Percentiles rank a stretch among this genome's conserved stretches.
Evolutionary conservation across 495 filamentous ascomycete species (phyloP).

Genomic region (Parathielavia hyrcaniae): DNA sequence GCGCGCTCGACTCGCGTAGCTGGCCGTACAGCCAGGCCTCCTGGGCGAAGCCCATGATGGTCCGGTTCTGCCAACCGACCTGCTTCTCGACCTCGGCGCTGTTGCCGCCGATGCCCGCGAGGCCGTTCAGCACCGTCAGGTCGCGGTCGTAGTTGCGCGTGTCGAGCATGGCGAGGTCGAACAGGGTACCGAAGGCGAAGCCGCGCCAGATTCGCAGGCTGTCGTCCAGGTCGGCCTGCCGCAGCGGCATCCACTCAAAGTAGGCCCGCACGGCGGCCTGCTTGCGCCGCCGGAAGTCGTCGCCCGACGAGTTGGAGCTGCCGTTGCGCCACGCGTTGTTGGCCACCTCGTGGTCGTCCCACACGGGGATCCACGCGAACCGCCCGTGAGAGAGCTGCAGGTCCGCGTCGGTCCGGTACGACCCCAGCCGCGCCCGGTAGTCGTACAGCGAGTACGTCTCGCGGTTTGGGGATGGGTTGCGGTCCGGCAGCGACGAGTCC

Average conservation of each 20-base stretch:
- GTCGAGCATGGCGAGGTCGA: slow-evolving; percentile 65
- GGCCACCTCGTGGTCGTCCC: slow-evolving; percentile 66
- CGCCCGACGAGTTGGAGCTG: slow-evolving; percentile 55
- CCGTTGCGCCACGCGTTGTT: slow-evolving; percentile 59
- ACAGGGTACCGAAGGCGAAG: slow-evolving; percentile 57
- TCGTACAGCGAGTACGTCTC: slow-evolving; percentile 49
- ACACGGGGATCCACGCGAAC: slow-evolving; percentile 63
- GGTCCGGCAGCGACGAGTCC: slow-evolving; percentile 36
- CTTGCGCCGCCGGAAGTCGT: slow-evolving; percentile 37
- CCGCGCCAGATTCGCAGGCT: slow-evolving; percentile 62
- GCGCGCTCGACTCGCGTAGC: slow-evolving; percentile 46
- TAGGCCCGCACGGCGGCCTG: slow-evolving; percentile 61
- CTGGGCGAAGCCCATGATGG: slow-evolving; percentile 59
- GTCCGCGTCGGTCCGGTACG: slow-evolving; percentile 58
- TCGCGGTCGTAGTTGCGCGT: slow-evolving; percentile 62
- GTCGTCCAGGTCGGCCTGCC: slow-evolving; percentile 64
- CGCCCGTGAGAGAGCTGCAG: slow-evolving; percentile 50
- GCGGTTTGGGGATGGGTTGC: slow-evolving; percentile 50
- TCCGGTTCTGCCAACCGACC: slow-evolving; percentile 39
- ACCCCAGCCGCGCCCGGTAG: slow-evolving; percentile 54
- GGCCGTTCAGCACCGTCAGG: slow-evolving; percentile 38
- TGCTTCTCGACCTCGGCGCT: slow-evolving; percentile 14
- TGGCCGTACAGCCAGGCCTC: slow-evolving; percentile 64
- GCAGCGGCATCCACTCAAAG: slow-evolving; percentile 63
- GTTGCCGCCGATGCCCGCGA: slow-evolving; percentile 19